Evolutionary conservation across 1,139 yeast species (phyloP).

Genomic region (Sugiyamaella pinicola): DNA sequence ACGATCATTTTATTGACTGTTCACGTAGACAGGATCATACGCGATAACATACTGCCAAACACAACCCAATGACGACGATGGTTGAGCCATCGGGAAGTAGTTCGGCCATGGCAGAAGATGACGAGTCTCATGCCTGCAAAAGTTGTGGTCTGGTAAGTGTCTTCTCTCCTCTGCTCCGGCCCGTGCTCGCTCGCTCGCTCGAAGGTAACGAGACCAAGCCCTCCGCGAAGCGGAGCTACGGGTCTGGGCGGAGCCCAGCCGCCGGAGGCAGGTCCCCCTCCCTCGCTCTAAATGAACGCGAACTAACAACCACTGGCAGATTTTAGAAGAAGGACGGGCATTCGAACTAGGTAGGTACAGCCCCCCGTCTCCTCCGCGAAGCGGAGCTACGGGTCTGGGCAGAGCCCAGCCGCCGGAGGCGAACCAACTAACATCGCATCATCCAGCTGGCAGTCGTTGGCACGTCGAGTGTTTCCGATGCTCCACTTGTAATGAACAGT

Average conservation of each 20-base stretch:
- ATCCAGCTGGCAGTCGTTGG: conserved; percentile 87
- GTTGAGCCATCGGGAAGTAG: conserved; percentile 1
- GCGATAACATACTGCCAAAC: neutral
- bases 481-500: conserved; percentile 72
- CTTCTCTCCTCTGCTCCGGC: too few relatives aligned
- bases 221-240: neutral
- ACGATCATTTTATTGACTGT: too few relatives aligned
- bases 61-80: neutral
- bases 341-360: conserved; percentile 43
- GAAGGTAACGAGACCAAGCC: neutral
- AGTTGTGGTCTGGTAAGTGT: conserved; percentile 18
- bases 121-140: conserved; percentile 7
- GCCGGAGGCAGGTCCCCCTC: neutral
- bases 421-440: neutral
- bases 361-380: neutral
- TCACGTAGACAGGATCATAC: too few relatives aligned
- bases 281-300: neutral
- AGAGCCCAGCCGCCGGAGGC: neutral
- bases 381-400: neutral
- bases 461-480: conserved; percentile 87
- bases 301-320: conserved; percentile 1
- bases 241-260: too few relatives aligned
- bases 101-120: conserved; percentile 8
- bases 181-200: too few relatives aligned
- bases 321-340: conserved; percentile 45